Conservation (phyloP, 257 asterid genomes). For the Datura wrightii region DNA sequence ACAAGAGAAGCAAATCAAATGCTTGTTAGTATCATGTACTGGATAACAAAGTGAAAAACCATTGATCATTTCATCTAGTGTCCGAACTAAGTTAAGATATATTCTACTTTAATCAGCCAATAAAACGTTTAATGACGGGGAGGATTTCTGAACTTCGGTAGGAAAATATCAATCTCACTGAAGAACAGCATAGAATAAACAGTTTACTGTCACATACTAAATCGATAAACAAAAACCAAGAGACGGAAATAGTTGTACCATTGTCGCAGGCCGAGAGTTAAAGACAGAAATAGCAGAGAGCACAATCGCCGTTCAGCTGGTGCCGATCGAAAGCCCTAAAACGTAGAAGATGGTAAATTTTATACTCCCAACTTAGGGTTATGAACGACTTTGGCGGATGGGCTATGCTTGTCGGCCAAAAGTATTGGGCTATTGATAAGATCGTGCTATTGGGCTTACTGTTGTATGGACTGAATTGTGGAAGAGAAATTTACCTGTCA, state of each 20-base stretch:
- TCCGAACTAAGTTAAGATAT: not conserved
- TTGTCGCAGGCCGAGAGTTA: not conserved
- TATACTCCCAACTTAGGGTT: conserved; percentile 22
- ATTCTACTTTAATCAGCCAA: not conserved
- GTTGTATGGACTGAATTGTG: not conserved
- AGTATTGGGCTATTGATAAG: not conserved
- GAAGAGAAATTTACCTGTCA: no score
- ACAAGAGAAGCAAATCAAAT: not conserved
- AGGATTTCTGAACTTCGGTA: not conserved
- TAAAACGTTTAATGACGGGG: not conserved
- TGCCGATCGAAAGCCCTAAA: conserved; percentile 12
- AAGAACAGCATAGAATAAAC: not conserved
- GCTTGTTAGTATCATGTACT: not conserved
- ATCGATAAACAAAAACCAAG: not conserved
- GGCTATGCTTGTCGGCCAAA: not conserved
- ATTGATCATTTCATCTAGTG: not conserved
- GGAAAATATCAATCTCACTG: not conserved
- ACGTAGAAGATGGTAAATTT: not conserved
- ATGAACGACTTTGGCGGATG: not conserved
- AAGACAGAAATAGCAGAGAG: conserved; percentile 29
- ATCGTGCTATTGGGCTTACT: not conserved
- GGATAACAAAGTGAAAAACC: not conserved
- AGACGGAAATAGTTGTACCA: not conserved
- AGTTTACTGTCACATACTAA: not conserved
- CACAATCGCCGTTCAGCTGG: conserved; percentile 30